Conservation (phyloP, 352 stramenopile genomes). For the Thalassiosira mediterranea region DNA sequence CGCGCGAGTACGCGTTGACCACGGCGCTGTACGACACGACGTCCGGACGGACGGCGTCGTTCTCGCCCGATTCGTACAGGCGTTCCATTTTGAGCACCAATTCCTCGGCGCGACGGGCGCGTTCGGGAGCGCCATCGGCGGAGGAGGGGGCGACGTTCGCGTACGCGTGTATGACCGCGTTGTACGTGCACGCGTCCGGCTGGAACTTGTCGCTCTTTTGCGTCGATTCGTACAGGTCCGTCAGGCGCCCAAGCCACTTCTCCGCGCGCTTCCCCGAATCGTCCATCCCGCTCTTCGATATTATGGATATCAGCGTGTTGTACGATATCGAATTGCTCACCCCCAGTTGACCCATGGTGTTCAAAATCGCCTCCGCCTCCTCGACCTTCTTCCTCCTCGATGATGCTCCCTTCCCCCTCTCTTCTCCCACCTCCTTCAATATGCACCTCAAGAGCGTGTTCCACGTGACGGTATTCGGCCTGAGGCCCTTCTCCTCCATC, state of each 20-base stretch:
- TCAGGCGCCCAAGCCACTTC: constrained; percentile 39
- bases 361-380: constrained; percentile 37
- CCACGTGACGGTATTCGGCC: constrained; percentile 41
- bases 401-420: not conserved
- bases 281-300: constrained; percentile 36
- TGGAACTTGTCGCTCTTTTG: constrained; percentile 34
- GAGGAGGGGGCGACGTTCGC: constrained; percentile 20
- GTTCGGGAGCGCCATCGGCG: constrained; percentile 4
- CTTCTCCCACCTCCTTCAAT: constrained; percentile 31
- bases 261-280: constrained; percentile 27
- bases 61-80: constrained; percentile 38
- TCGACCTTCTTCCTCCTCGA: constrained; percentile 27
- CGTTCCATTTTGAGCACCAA: constrained; percentile 34
- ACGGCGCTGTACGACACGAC: constrained; percentile 68
- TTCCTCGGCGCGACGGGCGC: constrained; percentile 35
- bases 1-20: constrained; percentile 59
- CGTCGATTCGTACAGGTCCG: constrained; percentile 24
- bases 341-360: constrained; percentile 27
- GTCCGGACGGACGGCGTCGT: constrained; percentile 62
- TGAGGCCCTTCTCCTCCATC: constrained; percentile 40
- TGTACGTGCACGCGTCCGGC: constrained; percentile 68
- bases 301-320: constrained; percentile 49
- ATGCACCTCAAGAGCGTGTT: constrained; percentile 45
- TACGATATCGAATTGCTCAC: constrained; percentile 45
- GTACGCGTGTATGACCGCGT: constrained; percentile 67